Percentiles rank a stretch among this genome's conserved stretches.
phyloP scores from a whole-genome alignment of 78 protist species.

The Emiliania huxleyi region DNA sequence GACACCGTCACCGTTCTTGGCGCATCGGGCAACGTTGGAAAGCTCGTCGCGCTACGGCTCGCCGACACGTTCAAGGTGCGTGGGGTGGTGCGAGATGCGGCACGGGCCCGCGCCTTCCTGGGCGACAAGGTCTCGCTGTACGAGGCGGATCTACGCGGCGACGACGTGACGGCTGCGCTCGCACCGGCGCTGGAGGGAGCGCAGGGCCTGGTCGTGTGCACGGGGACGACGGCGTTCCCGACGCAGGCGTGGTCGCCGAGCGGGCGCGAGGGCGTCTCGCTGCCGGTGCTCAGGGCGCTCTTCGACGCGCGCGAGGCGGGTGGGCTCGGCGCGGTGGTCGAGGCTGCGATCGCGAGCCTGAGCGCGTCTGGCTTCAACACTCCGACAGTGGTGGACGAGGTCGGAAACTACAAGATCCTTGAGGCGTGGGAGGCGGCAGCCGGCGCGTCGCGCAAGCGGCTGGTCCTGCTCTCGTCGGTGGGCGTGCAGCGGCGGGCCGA shows the following conservation, averaged over 20 bases:
- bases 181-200: not conserved
- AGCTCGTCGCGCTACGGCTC: conserved; percentile 11
- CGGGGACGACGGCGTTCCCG: conserved; percentile 16
- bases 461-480: not conserved
- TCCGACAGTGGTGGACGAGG: not conserved
- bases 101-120: not conserved
- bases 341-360: not conserved
- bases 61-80: not conserved
- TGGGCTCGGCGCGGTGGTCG: no score
- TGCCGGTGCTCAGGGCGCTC: not conserved
- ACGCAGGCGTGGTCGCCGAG: not conserved
- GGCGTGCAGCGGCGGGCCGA: not conserved
- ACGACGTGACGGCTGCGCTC: not conserved
- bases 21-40: not conserved
- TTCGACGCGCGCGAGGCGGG: no score
- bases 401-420: not conserved
- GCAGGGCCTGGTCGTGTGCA: not conserved
- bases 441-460: not conserved
- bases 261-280: not conserved
- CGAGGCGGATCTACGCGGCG: not conserved
- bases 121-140: not conserved
- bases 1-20: not conserved
- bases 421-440: not conserved
- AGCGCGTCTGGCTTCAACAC: not conserved
- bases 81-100: not conserved